Percentiles rank a stretch among this genome's conserved stretches.
These are phyloP conservation scores for Ceratocystis harringtonii DNA, from an alignment of 2,329 filamentous ascomycete species.

Conservation along the genomic window DNA sequence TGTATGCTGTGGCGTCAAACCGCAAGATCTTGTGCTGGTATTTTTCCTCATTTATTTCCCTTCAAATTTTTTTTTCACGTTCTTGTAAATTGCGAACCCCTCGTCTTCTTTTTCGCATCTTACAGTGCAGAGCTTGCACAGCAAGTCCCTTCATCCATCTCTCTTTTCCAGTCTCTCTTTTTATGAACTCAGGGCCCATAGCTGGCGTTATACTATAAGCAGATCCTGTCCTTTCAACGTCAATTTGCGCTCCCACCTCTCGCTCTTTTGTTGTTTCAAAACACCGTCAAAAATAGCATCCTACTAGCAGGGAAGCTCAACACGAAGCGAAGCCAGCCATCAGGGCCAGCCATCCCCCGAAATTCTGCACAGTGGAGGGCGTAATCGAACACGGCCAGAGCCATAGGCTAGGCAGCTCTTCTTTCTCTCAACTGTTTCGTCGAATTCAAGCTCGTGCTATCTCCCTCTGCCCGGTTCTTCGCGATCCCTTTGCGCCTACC, in stretches of 20 bases:
- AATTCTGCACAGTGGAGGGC: slow-evolving; percentile 13
- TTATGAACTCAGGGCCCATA: background rate
- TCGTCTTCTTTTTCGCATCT: background rate
- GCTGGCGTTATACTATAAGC: no score
- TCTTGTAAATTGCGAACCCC: background rate
- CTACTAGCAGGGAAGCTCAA: background rate
- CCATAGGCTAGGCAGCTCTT: slow-evolving; percentile 9
- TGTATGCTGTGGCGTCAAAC: no score
- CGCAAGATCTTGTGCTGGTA: background rate
- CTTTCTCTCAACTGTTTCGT: slow-evolving; percentile 13
- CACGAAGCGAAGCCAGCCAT: background rate
- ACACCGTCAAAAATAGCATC: slow-evolving; percentile 1
- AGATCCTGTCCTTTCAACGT: background rate
- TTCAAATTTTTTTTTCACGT: background rate
- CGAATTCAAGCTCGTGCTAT: slow-evolving; percentile 13
- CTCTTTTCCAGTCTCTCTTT: background rate
- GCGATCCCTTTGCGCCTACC: background rate
- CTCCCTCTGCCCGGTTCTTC: slow-evolving; percentile 6
- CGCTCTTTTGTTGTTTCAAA: slow-evolving; percentile 1
- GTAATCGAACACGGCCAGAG: slow-evolving; percentile 9
- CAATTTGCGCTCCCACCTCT: background rate
- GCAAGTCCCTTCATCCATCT: background rate
- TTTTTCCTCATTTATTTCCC: background rate
- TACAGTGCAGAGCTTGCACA: background rate
- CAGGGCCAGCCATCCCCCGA: background rate